These are phyloP conservation scores for Ogataea hybrid DNA, from an alignment of 1,139 yeast genomes.

Conservation along the genomic window DNA sequence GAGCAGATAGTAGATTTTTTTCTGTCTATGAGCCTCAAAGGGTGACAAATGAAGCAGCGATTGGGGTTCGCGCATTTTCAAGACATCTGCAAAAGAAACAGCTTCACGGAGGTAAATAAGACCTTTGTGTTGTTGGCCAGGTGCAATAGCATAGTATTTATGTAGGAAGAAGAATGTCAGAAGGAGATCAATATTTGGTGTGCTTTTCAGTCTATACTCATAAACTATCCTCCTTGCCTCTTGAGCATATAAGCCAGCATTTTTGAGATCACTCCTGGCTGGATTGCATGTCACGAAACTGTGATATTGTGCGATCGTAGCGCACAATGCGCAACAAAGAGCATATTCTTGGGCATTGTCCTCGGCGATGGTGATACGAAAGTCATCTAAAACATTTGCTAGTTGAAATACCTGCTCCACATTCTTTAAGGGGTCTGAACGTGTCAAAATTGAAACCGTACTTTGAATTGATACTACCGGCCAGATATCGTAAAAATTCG, in stretches of 20 bases:
- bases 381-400: background rate
- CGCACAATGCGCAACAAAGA: background rate
- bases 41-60: background rate
- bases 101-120: background rate
- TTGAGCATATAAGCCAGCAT: background rate
- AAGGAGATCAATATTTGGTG: background rate
- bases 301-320: background rate
- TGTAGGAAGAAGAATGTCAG: background rate
- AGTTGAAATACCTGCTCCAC: background rate
- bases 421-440: background rate
- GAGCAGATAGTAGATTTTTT: background rate
- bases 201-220: background rate
- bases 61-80: background rate
- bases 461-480: background rate
- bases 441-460: background rate
- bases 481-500: background rate
- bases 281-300: background rate
- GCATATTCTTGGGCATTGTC: background rate
- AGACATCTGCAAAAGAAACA: background rate
- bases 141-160: background rate
- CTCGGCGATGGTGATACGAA: background rate
- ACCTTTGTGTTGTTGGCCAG: background rate
- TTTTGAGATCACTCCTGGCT: no score
- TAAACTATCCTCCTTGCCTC: background rate
- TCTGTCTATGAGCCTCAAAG: background rate